These are phyloP conservation scores for Aspergillus aculeatinus DNA, from an alignment of 2,329 filamentous ascomycete species.

Conservation along the genomic window DNA sequence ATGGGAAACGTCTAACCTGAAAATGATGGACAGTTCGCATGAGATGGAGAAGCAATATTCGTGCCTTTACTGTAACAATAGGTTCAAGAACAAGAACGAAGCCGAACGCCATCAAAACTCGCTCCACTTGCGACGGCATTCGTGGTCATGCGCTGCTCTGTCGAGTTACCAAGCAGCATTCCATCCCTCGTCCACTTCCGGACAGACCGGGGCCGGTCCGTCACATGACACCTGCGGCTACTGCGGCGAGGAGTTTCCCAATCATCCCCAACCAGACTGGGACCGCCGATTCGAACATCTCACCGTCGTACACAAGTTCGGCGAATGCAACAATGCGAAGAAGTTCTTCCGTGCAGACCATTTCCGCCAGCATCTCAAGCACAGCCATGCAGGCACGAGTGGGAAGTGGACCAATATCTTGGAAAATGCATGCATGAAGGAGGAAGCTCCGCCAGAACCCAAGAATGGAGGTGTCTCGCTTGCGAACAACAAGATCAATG, in stretches of 20 bases:
- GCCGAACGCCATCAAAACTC: conserved; percentile 95
- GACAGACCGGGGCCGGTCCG: conserved; percentile 36
- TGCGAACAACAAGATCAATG: conserved; percentile 30
- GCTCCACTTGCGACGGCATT: conserved; percentile 85
- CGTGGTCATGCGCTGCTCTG: conserved; percentile 93
- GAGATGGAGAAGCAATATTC: conserved; percentile 96
- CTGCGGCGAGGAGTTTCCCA: conserved; percentile 89
- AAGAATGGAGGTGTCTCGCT: conserved; percentile 16
- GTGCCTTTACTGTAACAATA: conserved; percentile 86
- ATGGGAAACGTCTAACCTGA: not conserved
- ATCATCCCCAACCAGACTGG: conserved; percentile 75
- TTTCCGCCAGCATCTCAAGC: conserved; percentile 96
- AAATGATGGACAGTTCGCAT: conserved; percentile 61
- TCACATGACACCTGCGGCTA: conserved; percentile 80
- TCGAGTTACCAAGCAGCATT: conserved; percentile 75
- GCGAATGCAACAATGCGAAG: conserved; percentile 96
- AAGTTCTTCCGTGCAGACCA: conserved; percentile 98
- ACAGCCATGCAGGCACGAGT: conserved; percentile 92
- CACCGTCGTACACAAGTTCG: conserved; percentile 90
- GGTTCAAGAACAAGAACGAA: conserved; percentile 99
- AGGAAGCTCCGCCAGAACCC: conserved; percentile 56
- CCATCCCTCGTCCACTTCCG: conserved; percentile 66
- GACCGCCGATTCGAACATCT: conserved; percentile 82
- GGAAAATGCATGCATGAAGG: conserved; percentile 94
- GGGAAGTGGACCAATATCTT: conserved; percentile 99